Evolutionary conservation across 2,329 filamentous ascomycete species (phyloP).

Genomic region (Teratosphaeria zuluensis): DNA sequence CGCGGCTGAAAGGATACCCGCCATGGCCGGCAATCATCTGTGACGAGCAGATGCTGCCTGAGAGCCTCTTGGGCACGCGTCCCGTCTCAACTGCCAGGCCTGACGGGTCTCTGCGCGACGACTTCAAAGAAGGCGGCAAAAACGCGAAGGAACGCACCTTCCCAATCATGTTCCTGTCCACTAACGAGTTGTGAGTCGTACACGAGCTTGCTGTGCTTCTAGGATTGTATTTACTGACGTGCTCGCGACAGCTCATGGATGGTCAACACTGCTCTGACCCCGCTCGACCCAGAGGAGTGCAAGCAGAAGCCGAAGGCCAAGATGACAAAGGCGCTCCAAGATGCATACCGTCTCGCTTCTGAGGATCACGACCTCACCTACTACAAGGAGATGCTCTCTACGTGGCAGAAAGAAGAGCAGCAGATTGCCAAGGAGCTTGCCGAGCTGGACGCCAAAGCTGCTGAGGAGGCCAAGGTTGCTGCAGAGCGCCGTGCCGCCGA

Average conservation of each 20-base stretch:
- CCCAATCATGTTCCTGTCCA: conserved; percentile 87
- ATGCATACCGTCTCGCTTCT: conserved; percentile 70
- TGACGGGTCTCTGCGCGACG: conserved; percentile 80
- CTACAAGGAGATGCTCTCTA: conserved; percentile 69
- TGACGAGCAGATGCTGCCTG: conserved; percentile 87
- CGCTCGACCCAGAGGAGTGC: conserved; percentile 60
- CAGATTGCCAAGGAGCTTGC: conserved; percentile 20
- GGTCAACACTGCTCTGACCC: conserved; percentile 69
- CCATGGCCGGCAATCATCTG: conserved; percentile 92
- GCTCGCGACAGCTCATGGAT: conserved; percentile 67
- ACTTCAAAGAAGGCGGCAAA: conserved; percentile 81
- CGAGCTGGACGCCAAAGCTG: conserved; percentile 30
- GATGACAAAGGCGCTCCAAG: conserved; percentile 67
- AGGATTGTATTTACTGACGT: conserved; percentile 3
- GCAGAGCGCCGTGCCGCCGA: conserved; percentile 25
- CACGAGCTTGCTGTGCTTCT: background rate
- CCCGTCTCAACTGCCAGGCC: conserved; percentile 73
- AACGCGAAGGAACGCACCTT: conserved; percentile 77
- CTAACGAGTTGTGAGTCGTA: conserved; percentile 87
- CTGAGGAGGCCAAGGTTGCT: conserved; percentile 32
- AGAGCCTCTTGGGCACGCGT: conserved; percentile 62
- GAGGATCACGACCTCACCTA: conserved; percentile 67
- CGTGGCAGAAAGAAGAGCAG: conserved; percentile 47
- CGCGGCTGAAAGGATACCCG: conserved; percentile 88
- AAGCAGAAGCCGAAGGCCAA: conserved; percentile 62